phyloP scores from a whole-genome alignment of 768 basidiomycete species.

The Tephrocybe sp. region DNA sequence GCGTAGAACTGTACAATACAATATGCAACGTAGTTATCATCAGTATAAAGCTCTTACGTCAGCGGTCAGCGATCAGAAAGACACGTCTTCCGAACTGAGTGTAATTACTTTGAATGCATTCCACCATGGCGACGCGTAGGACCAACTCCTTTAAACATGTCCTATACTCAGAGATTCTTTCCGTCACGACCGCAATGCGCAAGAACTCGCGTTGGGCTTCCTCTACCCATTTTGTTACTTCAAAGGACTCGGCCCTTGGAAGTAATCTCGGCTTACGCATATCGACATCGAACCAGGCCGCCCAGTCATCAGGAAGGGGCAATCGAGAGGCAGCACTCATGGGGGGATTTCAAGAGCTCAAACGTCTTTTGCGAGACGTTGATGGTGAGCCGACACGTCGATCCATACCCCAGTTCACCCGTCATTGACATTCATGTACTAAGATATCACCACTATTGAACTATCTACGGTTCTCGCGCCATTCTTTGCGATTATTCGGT shows the following conservation, averaged over 20 bases:
- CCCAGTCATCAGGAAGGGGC: conserved; percentile 44
- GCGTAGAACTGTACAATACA: conserved; percentile 15
- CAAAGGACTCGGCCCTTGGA: conserved; percentile 66
- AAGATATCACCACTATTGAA: conserved; percentile 60
- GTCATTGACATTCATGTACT: background rate
- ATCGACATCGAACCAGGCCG: conserved; percentile 42
- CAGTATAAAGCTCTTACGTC: conserved; percentile 13
- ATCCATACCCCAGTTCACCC: conserved; percentile 3
- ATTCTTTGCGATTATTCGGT: conserved; percentile 91
- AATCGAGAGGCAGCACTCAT: conserved; percentile 83
- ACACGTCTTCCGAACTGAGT: conserved; percentile 23
- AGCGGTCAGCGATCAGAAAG: conserved; percentile 15
- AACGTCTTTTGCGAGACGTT: conserved; percentile 65
- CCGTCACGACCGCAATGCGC: conserved; percentile 93
- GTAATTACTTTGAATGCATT: conserved; percentile 20
- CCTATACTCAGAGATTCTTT: conserved; percentile 84
- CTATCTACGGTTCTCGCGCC: conserved; percentile 71
- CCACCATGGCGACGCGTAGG: conserved; percentile 23
- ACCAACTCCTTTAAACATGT: conserved; percentile 70
- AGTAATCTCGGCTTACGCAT: conserved; percentile 73
- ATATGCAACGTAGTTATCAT: background rate
- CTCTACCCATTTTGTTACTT: conserved; percentile 56
- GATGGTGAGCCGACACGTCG: conserved; percentile 45
- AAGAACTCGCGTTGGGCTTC: conserved; percentile 97
- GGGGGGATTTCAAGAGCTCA: conserved; percentile 85